phyloP scores from a whole-genome alignment of 192 early-diverging fungal species.

The Backusella liffmaniae region DNA sequence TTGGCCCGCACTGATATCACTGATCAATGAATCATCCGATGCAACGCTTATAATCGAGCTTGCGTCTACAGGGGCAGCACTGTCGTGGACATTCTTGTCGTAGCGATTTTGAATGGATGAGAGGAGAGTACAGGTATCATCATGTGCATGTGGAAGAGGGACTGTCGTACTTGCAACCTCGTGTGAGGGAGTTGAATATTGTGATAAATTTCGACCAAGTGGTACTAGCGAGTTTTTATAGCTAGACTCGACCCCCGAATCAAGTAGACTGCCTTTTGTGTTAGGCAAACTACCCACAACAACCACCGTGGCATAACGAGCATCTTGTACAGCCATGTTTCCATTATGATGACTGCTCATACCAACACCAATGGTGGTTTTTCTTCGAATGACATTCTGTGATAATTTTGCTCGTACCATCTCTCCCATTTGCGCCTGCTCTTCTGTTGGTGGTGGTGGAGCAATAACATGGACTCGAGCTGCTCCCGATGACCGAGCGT shows the following conservation, averaged over 20 bases:
- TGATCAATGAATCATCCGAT: conserved; percentile 34
- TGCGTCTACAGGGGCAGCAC: background rate
- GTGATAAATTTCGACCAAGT: background rate
- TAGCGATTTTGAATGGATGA: background rate
- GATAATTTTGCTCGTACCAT: conserved; percentile 30
- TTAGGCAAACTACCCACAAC: conserved; percentile 32
- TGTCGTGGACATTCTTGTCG: background rate
- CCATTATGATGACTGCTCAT: conserved; percentile 27
- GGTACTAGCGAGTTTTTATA: background rate
- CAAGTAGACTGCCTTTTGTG: background rate
- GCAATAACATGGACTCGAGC: conserved; percentile 31
- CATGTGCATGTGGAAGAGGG: background rate
- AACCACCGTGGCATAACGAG: conserved; percentile 27
- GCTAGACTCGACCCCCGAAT: background rate
- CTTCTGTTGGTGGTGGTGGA: conserved; percentile 29
- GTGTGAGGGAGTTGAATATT: background rate
- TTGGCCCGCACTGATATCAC: conserved; percentile 21
- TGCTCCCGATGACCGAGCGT: conserved; percentile 14
- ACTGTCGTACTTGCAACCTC: background rate
- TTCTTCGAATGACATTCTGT: conserved; percentile 28
- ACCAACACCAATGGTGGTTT: conserved; percentile 18
- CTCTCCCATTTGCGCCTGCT: conserved; percentile 25
- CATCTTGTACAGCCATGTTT: conserved; percentile 37
- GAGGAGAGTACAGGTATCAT: background rate
- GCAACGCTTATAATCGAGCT: conserved; percentile 11